phyloP scores from a whole-genome alignment of 2,329 filamentous ascomycete genomes.

The Fusarium sublunatum region DNA sequence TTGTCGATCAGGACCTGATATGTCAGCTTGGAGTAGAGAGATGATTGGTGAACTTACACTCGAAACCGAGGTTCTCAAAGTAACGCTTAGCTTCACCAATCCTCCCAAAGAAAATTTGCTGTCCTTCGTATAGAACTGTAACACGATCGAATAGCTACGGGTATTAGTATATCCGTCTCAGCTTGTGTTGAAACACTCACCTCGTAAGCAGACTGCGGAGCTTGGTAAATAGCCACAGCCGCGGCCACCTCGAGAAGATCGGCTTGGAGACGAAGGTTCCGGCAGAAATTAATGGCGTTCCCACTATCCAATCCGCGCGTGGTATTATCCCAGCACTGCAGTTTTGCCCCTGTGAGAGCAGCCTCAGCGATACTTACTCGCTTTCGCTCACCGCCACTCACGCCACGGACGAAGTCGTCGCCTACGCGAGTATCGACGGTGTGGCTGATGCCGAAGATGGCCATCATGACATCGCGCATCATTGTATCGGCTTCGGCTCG shows the following conservation, averaged over 20 bases:
- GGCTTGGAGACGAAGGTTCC: constrained; percentile 43
- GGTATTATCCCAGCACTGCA: constrained; percentile 51
- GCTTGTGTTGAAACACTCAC: constrained; percentile 19
- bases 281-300: constrained; percentile 46
- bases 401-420: constrained; percentile 74
- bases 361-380: constrained; percentile 83
- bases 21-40: not conserved
- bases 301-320: constrained; percentile 48
- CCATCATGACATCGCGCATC: constrained; percentile 69
- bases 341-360: constrained; percentile 40
- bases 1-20: constrained; percentile 41
- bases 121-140: constrained; percentile 73
- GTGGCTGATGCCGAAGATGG: constrained; percentile 81
- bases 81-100: constrained; percentile 67
- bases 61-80: constrained; percentile 60
- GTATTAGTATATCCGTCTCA: constrained; percentile 50
- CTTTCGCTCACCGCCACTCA: constrained; percentile 82
- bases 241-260: constrained; percentile 45
- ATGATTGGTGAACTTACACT: constrained; percentile 18
- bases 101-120: constrained; percentile 74
- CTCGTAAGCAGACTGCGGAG: constrained; percentile 68
- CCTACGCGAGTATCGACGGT: constrained; percentile 79
- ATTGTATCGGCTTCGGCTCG: constrained; percentile 38
- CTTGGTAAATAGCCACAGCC: constrained; percentile 66
- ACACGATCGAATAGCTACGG: constrained; percentile 73